phyloP scores from a whole-genome alignment of 495 filamentous ascomycete genomes.

The Aspergillus heteromorphus region DNA sequence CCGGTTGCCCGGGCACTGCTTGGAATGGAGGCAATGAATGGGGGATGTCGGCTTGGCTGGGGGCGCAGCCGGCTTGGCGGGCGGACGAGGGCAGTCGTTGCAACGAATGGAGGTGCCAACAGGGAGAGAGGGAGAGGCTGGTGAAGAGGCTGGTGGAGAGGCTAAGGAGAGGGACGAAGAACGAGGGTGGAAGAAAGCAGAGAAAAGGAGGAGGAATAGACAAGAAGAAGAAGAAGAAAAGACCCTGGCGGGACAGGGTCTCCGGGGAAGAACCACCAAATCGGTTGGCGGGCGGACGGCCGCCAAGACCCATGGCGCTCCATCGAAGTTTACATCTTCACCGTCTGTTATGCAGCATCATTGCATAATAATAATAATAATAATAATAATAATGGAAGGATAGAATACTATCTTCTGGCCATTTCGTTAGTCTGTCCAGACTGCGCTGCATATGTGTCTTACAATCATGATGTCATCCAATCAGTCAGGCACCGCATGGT shows the following conservation, averaged over 20 bases:
- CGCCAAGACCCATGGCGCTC: background rate
- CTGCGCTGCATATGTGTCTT: too few relatives aligned
- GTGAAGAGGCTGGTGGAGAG: background rate
- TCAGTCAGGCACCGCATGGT: slow-evolving; percentile 42
- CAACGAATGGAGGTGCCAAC: background rate
- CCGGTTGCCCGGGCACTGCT: background rate
- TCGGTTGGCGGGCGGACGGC: background rate
- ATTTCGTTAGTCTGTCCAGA: too few relatives aligned
- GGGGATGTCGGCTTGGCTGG: slow-evolving; percentile 5
- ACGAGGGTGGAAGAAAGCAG: background rate
- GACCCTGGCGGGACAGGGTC: background rate
- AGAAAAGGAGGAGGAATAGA: background rate
- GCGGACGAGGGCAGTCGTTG: background rate
- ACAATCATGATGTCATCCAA: background rate
- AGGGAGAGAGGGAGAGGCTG: background rate
- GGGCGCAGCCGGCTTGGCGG: slow-evolving; percentile 22
- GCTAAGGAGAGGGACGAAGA: background rate
- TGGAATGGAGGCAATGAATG: background rate
- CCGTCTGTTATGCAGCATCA: too few relatives aligned
- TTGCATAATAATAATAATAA: too few relatives aligned
- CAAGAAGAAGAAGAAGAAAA: background rate
- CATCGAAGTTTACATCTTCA: background rate
- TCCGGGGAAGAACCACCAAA: too few relatives aligned
- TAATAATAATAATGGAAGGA: too few relatives aligned
- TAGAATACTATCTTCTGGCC: too few relatives aligned